Evolutionary conservation across 2,329 filamentous ascomycete genomes (phyloP), one percentile per base, ranked within the genome.

Genomic region (Endothia cerciana): DNA sequence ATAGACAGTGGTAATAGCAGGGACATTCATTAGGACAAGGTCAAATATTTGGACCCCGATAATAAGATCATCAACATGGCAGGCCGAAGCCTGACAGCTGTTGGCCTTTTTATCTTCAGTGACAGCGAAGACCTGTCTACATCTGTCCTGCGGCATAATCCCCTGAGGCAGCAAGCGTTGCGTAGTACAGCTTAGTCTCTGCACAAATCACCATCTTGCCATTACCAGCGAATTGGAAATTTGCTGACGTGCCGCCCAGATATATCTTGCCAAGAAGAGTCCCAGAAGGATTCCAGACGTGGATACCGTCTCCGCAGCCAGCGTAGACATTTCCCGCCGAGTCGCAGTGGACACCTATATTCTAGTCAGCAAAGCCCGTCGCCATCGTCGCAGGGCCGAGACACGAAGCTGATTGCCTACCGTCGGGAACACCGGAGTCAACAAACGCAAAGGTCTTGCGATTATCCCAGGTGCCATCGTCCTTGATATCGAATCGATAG

Each of bases 241-340:
- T 84, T 19, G 82, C 81, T 1, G 72, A 76, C 1, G 72, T 77
- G 60, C 78, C 77, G 0, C 82, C 81, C 0, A 85, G 73, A 68
- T 83, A 83, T 56, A 90, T 85, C 76, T 89, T 90, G 3, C 83
- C 83, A 25, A 86, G 76, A 0, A 85, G 76, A 25, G 78, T 81
- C 4, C 82, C 82, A 0, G 78, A 76, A 4, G 81, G 73, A 63
- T 80, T 83, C 76, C 77, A 85, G 8, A 85, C 81, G 17, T 82
- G 78, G 28, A 86, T 74, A 8, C 83, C 83, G 66, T 85, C 83
- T 13, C 82, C 82, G 65, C 79, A 81, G 43, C 81, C 83, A 19
- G 77, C 73, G 69, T 85, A 89, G 2, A 89, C 80, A 61, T 87
- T 85, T 1, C 86, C 86, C 15, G 81, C 75, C 8, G 78, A 75